These are phyloP conservation scores for Gorgonomyces haynaldii DNA, from an alignment of 192 early-diverging fungal genomes.

Conservation along the genomic window DNA sequence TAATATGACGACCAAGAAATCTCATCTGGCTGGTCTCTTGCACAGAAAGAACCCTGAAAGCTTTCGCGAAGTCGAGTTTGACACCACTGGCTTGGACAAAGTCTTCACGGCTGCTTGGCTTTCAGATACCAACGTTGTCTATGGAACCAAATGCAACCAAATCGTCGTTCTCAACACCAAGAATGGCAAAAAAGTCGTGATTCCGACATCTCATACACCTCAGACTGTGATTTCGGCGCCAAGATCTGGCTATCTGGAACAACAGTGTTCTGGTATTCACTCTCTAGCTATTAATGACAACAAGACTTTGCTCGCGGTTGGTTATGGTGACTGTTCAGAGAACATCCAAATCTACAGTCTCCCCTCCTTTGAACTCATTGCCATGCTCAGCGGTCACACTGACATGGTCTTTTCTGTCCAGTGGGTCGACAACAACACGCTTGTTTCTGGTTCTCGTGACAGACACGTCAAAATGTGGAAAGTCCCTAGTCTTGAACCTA, in stretches of 20 bases:
- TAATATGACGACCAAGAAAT: conserved; percentile 17
- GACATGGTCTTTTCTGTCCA: conserved; percentile 56
- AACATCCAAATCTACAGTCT: conserved; percentile 47
- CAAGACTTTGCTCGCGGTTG: conserved; percentile 50
- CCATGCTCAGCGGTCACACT: conserved; percentile 45
- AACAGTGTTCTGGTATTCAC: conserved; percentile 43
- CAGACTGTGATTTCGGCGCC: background rate
- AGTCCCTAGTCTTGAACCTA: conserved; percentile 3
- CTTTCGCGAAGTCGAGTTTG: background rate
- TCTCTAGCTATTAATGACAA: conserved; percentile 50
- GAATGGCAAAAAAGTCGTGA: conserved; percentile 19
- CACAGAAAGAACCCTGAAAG: conserved; percentile 2
- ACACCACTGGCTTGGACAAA: conserved; percentile 28
- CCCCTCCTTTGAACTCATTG: conserved; percentile 44
- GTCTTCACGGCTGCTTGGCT: conserved; percentile 48
- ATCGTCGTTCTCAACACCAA: conserved; percentile 22
- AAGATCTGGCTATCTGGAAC: background rate
- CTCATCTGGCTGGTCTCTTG: conserved; percentile 14
- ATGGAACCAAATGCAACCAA: conserved; percentile 55
- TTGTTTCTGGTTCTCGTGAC: conserved; percentile 55
- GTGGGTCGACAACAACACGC: conserved; percentile 43
- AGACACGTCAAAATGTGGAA: conserved; percentile 43
- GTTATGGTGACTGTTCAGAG: conserved; percentile 44
- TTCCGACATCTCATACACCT: conserved; percentile 16
- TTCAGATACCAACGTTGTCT: conserved; percentile 29